These are phyloP conservation scores for Furcasterigmium sp. DNA, from an alignment of 2,329 filamentous ascomycete species.

Conservation along the genomic window DNA sequence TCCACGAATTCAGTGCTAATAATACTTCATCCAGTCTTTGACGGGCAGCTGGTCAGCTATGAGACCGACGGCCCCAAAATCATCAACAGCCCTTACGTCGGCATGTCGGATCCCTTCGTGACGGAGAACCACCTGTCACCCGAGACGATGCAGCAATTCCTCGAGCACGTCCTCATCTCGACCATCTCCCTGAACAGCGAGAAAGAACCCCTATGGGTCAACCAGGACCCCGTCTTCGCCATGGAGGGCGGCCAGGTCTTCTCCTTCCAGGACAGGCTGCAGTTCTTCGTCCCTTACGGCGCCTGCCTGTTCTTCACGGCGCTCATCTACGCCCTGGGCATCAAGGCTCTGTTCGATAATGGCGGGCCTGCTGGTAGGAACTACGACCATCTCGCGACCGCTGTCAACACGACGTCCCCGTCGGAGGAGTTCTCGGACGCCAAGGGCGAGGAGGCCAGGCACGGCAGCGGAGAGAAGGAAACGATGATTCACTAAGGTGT, in stretches of 20 bases:
- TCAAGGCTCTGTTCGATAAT: neutral
- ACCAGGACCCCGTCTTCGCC: neutral
- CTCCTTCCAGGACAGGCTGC: neutral
- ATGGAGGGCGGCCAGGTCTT: neutral
- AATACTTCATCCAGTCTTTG: too few species aligned
- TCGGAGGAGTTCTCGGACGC: too few species aligned
- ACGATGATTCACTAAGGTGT: too few species aligned
- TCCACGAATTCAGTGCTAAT: neutral
- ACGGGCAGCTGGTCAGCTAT: too few species aligned
- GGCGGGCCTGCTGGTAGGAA: neutral
- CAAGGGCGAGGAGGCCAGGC: too few species aligned
- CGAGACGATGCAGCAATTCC: neutral
- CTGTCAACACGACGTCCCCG: too few species aligned
- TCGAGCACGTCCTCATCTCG: neutral
- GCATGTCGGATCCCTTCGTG: neutral
- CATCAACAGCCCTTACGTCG: constrained; percentile 2
- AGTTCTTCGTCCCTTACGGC: neutral
- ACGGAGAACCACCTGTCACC: neutral
- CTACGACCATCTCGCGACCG: too few species aligned
- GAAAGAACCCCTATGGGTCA: neutral
- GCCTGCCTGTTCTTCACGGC: neutral
- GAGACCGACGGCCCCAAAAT: neutral
- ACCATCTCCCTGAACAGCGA: neutral
- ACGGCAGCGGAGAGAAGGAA: too few species aligned
- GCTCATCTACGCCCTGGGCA: neutral